phyloP scores from a whole-genome alignment of 306 rosid species.

The Trifolium subterraneum region DNA sequence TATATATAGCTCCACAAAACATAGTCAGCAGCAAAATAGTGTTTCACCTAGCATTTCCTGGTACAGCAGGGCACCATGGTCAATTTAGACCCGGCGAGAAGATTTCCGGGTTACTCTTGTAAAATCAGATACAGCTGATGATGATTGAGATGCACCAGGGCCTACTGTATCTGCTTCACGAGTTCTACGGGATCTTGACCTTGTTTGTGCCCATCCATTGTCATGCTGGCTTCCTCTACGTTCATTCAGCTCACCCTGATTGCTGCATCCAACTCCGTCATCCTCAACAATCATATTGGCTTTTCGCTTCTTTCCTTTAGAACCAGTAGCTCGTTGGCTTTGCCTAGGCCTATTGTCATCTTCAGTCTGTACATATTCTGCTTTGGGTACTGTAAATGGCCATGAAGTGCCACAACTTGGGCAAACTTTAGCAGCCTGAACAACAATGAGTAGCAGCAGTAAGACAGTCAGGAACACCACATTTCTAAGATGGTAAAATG shows the following conservation, averaged over 20 bases:
- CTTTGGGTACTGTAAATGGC: constrained; percentile 55
- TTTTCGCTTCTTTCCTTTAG: constrained; percentile 52
- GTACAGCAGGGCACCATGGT: background rate
- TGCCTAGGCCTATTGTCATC: constrained; percentile 43
- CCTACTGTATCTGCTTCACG: constrained; percentile 32
- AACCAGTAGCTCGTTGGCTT: constrained; percentile 46
- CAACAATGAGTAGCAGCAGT: constrained; percentile 22
- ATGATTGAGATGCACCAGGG: constrained; percentile 40
- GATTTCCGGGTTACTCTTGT: constrained; percentile 53
- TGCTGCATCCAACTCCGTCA: constrained; percentile 48
- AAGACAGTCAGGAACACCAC: constrained; percentile 18
- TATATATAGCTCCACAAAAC: constrained; percentile 30
- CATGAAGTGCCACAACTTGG: constrained; percentile 72
- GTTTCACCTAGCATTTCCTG: constrained; percentile 25
- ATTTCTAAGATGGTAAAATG: constrained; percentile 8
- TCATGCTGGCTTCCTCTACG: constrained; percentile 38
- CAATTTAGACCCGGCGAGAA: constrained; percentile 36
- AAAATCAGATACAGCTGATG: constrained; percentile 4
- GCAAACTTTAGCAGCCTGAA: constrained; percentile 67
- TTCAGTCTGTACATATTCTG: constrained; percentile 51
- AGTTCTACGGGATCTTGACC: constrained; percentile 19
- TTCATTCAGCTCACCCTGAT: constrained; percentile 49
- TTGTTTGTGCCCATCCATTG: constrained; percentile 4
- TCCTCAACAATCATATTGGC: constrained; percentile 37
- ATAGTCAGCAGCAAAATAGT: constrained; percentile 39